Conservation (phyloP, 768 basidiomycete genomes). For the Suillus cothurnatus region DNA sequence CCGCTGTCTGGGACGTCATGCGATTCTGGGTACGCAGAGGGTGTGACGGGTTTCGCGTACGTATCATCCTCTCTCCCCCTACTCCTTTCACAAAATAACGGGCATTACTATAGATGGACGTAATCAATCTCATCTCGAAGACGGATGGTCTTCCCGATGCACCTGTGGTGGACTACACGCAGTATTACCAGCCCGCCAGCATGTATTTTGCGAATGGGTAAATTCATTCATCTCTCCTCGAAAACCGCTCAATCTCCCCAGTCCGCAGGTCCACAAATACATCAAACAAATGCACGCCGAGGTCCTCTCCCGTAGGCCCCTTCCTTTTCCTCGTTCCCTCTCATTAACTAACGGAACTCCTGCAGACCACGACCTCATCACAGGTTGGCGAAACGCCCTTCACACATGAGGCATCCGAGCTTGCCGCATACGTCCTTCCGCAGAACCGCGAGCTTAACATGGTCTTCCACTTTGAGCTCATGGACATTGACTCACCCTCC, state of each 20-base stretch:
- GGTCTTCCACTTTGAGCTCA: constrained; percentile 66
- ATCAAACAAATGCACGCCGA: constrained; percentile 65
- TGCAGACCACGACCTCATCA: constrained; percentile 58
- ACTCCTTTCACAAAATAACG: background rate
- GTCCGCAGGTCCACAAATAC: constrained; percentile 68
- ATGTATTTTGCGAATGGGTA: constrained; percentile 64
- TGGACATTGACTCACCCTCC: constrained; percentile 56
- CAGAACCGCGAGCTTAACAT: constrained; percentile 62
- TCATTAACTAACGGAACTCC: background rate
- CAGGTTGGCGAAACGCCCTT: constrained; percentile 67
- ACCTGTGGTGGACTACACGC: constrained; percentile 50
- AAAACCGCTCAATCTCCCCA: constrained; percentile 23
- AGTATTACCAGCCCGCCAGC: constrained; percentile 56
- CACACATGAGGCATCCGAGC: constrained; percentile 50
- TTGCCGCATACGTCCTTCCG: constrained; percentile 60
- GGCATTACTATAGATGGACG: constrained; percentile 53
- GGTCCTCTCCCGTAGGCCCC: constrained; percentile 53
- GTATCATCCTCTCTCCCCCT: constrained; percentile 24
- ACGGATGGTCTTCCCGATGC: constrained; percentile 66
- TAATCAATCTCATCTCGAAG: constrained; percentile 72
- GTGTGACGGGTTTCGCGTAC: constrained; percentile 73
- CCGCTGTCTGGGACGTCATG: constrained; percentile 66
- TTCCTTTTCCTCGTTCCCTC: constrained; percentile 16
- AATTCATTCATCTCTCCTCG: constrained; percentile 15
- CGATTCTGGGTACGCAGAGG: constrained; percentile 75